Percentiles rank a stretch among this genome's conserved stretches.
Evolutionary conservation across 1,139 yeast genomes (phyloP).

Genomic region (Nakaseomyces nivariensis): DNA sequence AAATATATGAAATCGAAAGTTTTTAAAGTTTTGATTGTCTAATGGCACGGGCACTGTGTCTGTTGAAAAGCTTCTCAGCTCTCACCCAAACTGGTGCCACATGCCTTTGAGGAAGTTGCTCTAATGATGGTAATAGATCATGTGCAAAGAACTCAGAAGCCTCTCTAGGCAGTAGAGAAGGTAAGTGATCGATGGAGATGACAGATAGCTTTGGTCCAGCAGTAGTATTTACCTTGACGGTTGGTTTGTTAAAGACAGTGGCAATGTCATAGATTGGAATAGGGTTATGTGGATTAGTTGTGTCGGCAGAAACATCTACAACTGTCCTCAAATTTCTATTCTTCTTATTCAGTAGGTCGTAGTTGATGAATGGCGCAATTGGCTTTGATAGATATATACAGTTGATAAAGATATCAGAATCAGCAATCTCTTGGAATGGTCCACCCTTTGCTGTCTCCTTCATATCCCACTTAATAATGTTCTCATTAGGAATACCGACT

Average conservation of each 20-base stretch:
- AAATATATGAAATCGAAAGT: not conserved
- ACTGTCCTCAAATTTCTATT: slow-evolving; percentile 76
- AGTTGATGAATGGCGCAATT: slow-evolving; percentile 81
- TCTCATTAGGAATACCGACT: slow-evolving; percentile 79
- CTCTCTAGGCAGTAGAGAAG: slow-evolving; percentile 91
- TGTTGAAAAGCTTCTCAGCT: slow-evolving; percentile 74
- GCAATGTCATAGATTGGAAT: slow-evolving; percentile 86
- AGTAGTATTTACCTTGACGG: slow-evolving; percentile 68
- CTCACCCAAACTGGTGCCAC: slow-evolving; percentile 84
- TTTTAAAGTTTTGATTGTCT: slow-evolving; percentile 33
- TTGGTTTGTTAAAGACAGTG: slow-evolving; percentile 84
- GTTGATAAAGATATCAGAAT: slow-evolving; percentile 81
- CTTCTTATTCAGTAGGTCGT: slow-evolving; percentile 50
- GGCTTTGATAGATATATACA: slow-evolving; percentile 91
- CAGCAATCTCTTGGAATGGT: slow-evolving; percentile 85
- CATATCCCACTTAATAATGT: slow-evolving; percentile 91
- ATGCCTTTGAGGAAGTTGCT: slow-evolving; percentile 71
- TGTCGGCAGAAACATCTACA: slow-evolving; percentile 96
- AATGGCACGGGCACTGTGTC: slow-evolving; percentile 62
- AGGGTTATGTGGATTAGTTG: slow-evolving; percentile 97
- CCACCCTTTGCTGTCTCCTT: slow-evolving; percentile 95
- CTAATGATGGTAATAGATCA: slow-evolving; percentile 80
- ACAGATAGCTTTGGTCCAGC: slow-evolving; percentile 83
- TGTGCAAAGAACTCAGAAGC: slow-evolving; percentile 83
- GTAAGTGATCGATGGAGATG: slow-evolving; percentile 93